A percentile compares a stretch with the other conserved stretches of the same genome.
Conservation (phyloP, 2,329 filamentous ascomycete species). For the Trichoderma pleuroti region DNA sequence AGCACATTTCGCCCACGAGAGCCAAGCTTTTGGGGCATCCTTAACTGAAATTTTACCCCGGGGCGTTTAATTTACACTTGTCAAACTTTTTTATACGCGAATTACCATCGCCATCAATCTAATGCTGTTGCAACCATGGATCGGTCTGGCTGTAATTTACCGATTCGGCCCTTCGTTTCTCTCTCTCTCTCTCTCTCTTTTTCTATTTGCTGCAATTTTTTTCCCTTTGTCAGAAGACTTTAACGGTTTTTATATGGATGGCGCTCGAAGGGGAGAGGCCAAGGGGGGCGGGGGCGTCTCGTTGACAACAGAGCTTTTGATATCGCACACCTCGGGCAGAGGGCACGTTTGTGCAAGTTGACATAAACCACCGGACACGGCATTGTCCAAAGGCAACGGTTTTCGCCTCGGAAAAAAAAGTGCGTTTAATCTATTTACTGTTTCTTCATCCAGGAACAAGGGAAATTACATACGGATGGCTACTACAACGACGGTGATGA, state of each 20-base stretch:
- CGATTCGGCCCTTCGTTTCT: neutral
- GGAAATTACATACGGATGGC: constrained; percentile 16
- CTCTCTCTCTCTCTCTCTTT: too few relatives aligned
- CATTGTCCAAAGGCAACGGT: constrained; percentile 28
- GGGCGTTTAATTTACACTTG: constrained; percentile 1
- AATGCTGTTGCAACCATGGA: constrained; percentile 9
- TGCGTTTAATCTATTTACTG: constrained; percentile 26
- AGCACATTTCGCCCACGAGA: constrained; percentile 49
- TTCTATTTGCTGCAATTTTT: neutral
- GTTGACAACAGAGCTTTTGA: constrained; percentile 31
- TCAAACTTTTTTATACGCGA: neutral
- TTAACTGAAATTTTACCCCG: constrained; percentile 43
- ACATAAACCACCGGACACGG: constrained; percentile 35
- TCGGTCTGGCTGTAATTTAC: neutral
- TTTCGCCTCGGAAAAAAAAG: constrained; percentile 34
- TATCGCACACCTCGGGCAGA: constrained; percentile 29
- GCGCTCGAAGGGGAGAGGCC: constrained; percentile 28
- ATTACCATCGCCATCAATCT: neutral
- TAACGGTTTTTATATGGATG: constrained; percentile 26
- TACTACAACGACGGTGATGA: constrained; percentile 8
- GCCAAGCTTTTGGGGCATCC: constrained; percentile 65
- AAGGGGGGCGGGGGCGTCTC: constrained; percentile 26
- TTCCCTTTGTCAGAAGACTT: constrained; percentile 22
- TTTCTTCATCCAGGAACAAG: constrained; percentile 40
- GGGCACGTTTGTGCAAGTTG: constrained; percentile 18